Evolutionary conservation across 2,329 filamentous ascomycete species (phyloP).

Genomic region (Hypoxylon sp.): DNA sequence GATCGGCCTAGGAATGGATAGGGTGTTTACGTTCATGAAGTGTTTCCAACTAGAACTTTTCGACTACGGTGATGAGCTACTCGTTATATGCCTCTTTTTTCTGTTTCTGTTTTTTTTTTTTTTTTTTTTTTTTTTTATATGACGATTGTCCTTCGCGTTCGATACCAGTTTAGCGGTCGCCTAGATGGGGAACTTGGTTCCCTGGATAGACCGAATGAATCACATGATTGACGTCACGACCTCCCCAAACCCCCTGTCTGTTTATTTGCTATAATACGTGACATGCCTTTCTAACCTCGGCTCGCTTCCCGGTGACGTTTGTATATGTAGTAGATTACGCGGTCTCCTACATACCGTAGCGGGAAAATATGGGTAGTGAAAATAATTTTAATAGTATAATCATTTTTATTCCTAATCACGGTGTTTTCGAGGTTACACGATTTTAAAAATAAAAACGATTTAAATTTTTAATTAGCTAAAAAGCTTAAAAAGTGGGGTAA

Average conservation of each 20-base stretch:
- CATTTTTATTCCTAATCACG: too few species aligned
- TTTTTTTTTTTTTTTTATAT: not conserved
- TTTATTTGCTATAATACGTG: not conserved
- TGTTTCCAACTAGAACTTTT: conserved; percentile 3
- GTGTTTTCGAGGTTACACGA: too few species aligned
- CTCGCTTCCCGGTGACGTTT: not conserved
- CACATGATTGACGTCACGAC: conserved; percentile 10
- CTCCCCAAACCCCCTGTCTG: not conserved
- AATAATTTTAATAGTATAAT: too few species aligned
- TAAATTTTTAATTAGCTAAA: too few species aligned
- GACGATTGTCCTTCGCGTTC: not conserved
- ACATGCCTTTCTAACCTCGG: not conserved
- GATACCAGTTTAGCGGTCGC: conserved; percentile 28
- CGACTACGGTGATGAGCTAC: not conserved
- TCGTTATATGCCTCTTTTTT: conserved; percentile 11
- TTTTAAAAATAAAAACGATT: too few species aligned
- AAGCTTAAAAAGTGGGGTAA: too few species aligned
- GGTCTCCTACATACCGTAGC: not conserved
- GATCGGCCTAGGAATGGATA: conserved; percentile 4
- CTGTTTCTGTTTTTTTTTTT: conserved; percentile 7
- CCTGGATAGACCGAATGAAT: conserved; percentile 33
- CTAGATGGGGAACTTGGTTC: conserved; percentile 6
- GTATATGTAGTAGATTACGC: not conserved
- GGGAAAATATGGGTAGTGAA: too few species aligned
- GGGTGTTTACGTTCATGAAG: not conserved